Evolutionary conservation across 164 flowering plant species (phyloP), one percentile per base, ranked within the genome.

Genomic region (Tetracentron sinense): DNA sequence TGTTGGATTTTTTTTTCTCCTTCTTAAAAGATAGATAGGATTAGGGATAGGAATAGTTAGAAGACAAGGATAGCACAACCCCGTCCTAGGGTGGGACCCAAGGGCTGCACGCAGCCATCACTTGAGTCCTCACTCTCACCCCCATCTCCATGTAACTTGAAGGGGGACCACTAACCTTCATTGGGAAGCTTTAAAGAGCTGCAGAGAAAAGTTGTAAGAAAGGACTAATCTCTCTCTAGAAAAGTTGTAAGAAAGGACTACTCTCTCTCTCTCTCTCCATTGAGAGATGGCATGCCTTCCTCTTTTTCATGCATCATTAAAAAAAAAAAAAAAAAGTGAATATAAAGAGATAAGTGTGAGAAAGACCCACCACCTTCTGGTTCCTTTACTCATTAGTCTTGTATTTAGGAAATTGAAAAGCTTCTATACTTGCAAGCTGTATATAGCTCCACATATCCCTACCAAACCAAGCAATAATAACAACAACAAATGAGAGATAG

Each of bases 341-440:
- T 0, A 23, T 11, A 10, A 20, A 30, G 19, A 52, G 16, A 22
- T 11, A 47, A n/a, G 7, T 4, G 3, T n/a, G 6, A 17, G 4
- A 47, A 47, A 47, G 22, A 4, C 51, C 51, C 51, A 47, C 51
- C 51, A n/a, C n/a, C n/a, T n/a, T n/a, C n/a, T n/a, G n/a, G n/a
- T n/a, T 47, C 51, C 51, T n/a, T 47, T 17, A 17, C 51, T 47
- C 21, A 47, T 47, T 47, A 17, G 22, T 47, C 51, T 17, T 47
- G 17, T 17, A 42, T 2, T 17, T 17, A n/a, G 7, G 7, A 47
- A 19, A 47, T 47, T 17, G 4, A n/a, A 47, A 47, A 47, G 51
- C 51, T 47, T 47, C 4, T 47, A 4, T 47, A 19, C 7, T 7
- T 7, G 15, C 7, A 23, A n/a, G n/a, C n/a, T n/a, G n/a, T n/a